Evolutionary conservation across 345 rosid species (phyloP).

Genomic region (Iberis pinnata): DNA sequence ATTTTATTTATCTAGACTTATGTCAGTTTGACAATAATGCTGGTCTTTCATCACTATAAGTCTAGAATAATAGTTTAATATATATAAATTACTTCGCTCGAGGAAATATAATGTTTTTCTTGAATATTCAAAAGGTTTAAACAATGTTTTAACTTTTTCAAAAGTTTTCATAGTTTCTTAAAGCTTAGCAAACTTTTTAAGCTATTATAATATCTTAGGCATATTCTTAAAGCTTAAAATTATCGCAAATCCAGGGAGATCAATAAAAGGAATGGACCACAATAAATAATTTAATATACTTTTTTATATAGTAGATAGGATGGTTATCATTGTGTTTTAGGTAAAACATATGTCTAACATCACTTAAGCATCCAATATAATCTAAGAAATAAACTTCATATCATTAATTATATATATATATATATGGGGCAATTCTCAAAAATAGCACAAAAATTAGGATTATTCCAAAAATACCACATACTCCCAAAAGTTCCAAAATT

Average conservation of each 20-base stretch:
- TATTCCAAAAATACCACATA: too few relatives aligned
- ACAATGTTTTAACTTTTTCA: neutral
- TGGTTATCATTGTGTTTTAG: constrained; percentile 14
- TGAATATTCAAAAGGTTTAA: constrained; percentile 7
- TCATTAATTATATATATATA: too few relatives aligned
- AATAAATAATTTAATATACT: neutral
- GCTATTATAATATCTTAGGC: constrained; percentile 3
- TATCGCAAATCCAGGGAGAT: constrained; percentile 29
- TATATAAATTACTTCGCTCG: constrained; percentile 18
- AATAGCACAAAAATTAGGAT: too few relatives aligned
- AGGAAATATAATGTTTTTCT: constrained; percentile 11
- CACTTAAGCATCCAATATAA: too few relatives aligned
- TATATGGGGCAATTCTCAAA: too few relatives aligned
- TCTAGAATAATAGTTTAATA: constrained; percentile 12
- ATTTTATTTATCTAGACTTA: too few relatives aligned
- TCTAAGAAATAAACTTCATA: too few relatives aligned
- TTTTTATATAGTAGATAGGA: neutral
- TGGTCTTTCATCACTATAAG: constrained; percentile 16
- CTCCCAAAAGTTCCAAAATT: too few relatives aligned
- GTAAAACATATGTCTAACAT: neutral
- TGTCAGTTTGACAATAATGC: constrained; percentile 20
- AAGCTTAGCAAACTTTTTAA: neutral
- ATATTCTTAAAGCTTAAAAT: constrained; percentile 14
- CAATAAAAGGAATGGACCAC: constrained; percentile 14
- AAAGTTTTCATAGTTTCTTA: neutral